phyloP scores from a whole-genome alignment of 2,329 filamentous ascomycete species.

The Reticulascus tulasneorum region DNA sequence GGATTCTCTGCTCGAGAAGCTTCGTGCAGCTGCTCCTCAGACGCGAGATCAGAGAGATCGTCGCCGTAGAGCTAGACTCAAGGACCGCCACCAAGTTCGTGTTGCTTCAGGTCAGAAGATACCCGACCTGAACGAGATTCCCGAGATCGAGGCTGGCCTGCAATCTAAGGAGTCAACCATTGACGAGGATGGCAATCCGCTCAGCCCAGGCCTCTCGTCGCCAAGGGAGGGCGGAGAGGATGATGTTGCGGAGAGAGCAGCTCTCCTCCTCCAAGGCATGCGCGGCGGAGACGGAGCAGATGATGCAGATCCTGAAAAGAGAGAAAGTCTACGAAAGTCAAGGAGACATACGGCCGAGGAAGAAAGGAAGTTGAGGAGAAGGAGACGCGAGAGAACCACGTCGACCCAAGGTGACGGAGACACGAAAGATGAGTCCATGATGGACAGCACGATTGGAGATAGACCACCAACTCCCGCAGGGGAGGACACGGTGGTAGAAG shows the following conservation, averaged over 20 bases:
- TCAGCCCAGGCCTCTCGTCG: constrained; percentile 47
- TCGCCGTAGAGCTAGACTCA: constrained; percentile 78
- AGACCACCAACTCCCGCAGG: constrained; percentile 13
- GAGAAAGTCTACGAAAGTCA: constrained; percentile 57
- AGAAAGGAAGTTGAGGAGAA: constrained; percentile 64
- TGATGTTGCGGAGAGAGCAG: constrained; percentile 82
- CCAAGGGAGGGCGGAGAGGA: constrained; percentile 49
- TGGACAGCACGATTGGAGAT: constrained; percentile 12
- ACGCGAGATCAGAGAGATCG: constrained; percentile 85
- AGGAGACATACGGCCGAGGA: constrained; percentile 73
- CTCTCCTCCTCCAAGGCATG: constrained; percentile 78
- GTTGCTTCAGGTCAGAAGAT: constrained; percentile 86
- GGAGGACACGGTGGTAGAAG: constrained; percentile 13
- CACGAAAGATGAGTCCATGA: constrained; percentile 11
- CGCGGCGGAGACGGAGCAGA: constrained; percentile 60
- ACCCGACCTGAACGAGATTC: constrained; percentile 65
- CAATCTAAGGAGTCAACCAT: constrained; percentile 30
- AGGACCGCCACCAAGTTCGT: constrained; percentile 86
- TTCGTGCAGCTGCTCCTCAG: constrained; percentile 88
- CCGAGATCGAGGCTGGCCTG: constrained; percentile 46
- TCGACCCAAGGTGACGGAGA: constrained; percentile 23
- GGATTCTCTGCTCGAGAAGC: constrained; percentile 92
- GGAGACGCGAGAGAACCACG: constrained; percentile 59
- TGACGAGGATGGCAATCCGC: constrained; percentile 45
- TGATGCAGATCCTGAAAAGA: constrained; percentile 45